phyloP scores from a whole-genome alignment of 2,329 filamentous ascomycete genomes.

The Calonectria hongkongensis region DNA sequence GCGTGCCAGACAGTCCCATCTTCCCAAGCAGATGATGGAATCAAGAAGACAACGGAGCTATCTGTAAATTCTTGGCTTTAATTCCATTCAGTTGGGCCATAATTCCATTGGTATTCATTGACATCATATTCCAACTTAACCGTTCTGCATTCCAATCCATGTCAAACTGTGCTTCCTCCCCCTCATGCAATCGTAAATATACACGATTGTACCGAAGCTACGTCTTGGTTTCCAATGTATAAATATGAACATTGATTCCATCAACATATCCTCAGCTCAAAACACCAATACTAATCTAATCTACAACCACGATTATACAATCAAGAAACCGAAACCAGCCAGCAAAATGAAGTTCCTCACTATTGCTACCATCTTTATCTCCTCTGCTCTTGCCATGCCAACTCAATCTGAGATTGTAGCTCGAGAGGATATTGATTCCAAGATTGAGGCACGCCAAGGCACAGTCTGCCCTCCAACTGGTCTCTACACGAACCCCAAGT shows the following conservation, averaged over 20 bases:
- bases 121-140: conserved; percentile 6
- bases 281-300: background rate
- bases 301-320: background rate
- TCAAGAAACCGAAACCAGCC: background rate
- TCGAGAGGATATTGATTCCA: background rate
- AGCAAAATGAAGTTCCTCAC: conserved; percentile 12
- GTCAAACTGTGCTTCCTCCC: background rate
- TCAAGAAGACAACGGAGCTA: too few relatives aligned
- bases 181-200: too few relatives aligned
- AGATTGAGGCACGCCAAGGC: background rate
- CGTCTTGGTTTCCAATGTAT: background rate
- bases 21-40: background rate
- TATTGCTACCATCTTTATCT: background rate
- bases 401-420: background rate
- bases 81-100: background rate
- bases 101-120: background rate
- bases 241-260: background rate
- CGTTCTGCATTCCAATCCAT: background rate
- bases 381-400: conserved; percentile 1
- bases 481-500: conserved; percentile 12
- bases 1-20: conserved; percentile 11
- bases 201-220: background rate
- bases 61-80: background rate
- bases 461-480: conserved; percentile 10
- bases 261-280: background rate